Evolutionary conservation across 257 asterid genomes (phyloP), one percentile per base, ranked within the genome.

Genomic region (Phtheirospermum japonicum): DNA sequence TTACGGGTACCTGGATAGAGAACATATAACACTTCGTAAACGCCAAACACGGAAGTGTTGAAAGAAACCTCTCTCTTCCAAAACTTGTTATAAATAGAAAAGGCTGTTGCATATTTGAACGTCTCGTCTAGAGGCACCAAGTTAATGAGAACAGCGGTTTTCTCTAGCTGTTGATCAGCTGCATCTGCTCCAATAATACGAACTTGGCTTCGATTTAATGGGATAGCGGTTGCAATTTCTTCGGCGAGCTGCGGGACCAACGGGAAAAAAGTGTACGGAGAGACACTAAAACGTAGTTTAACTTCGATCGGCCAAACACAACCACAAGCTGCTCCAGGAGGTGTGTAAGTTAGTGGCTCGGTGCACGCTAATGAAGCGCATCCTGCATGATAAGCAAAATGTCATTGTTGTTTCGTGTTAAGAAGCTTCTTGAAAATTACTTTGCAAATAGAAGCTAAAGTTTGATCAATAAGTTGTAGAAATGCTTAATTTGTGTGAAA

Each of bases 111-210:
- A 14, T 81, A 46, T 57, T 75, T 64, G 63, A 90, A 90, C 33
- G 70, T 77, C 55, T 71, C 82, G 32, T 73, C 69, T 12, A 71
- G 63, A 49, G 97, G 97, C 13, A 90, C 89, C 77, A 90, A 74
- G 56, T 87, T 77, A 64, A 90, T 59, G 59, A 85, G 84, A 62
- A 87, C 95, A 17, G 72, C 63, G 20, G 96, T 80, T 76, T 82
- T 82, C 82, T 87, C 86, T 42, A 81, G 79, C 70, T 82, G 86
- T 54, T 79, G 84, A 36, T 73, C 84, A 6, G 82, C 93, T 57
- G 88, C 88, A 71, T 90, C 88, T 57, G 95, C 97, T 73, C 97
- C 97, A 85, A 82, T 79, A 31, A 90, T 77, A 55, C 95, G 90
- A 23, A 90, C 96, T 79, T 90, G 97, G 53, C 89, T 80, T 63